Evolutionary conservation across 352 stramenopile species (phyloP).

Genomic region (Phytophthora quininea): DNA sequence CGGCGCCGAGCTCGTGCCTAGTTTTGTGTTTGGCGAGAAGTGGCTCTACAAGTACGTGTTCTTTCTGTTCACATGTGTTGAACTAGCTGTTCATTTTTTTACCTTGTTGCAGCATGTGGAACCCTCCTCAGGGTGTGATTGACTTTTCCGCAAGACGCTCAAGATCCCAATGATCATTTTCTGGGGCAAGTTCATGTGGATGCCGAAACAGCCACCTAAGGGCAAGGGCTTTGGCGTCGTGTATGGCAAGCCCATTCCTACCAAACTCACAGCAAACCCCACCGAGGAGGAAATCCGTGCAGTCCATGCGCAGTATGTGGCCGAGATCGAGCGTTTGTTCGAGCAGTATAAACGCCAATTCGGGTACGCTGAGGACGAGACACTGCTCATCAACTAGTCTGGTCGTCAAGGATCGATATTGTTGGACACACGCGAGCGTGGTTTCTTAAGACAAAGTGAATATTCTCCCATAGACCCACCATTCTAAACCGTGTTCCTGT

Average conservation of each 20-base stretch:
- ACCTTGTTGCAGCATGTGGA: slow-evolving; percentile 57
- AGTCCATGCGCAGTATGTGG: slow-evolving; percentile 64
- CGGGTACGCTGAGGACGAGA: slow-evolving; percentile 80
- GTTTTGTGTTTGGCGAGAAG: slow-evolving; percentile 84
- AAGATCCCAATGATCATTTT: slow-evolving; percentile 82
- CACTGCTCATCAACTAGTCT: slow-evolving; percentile 62
- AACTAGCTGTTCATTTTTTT: background rate
- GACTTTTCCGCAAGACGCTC: slow-evolving; percentile 72
- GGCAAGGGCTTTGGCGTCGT: slow-evolving; percentile 78
- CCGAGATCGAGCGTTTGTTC: slow-evolving; percentile 69
- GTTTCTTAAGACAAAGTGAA: slow-evolving; percentile 5
- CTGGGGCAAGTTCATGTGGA: slow-evolving; percentile 84
- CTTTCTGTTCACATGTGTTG: background rate
- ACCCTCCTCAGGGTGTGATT: slow-evolving; percentile 62
- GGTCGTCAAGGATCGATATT: background rate
- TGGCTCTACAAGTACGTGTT: slow-evolving; percentile 73
- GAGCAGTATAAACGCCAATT: slow-evolving; percentile 73
- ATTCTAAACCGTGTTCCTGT: background rate
- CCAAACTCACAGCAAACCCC: slow-evolving; percentile 58
- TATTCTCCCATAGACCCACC: background rate
- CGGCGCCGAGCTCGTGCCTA: slow-evolving; percentile 74
- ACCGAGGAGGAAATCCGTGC: slow-evolving; percentile 61
- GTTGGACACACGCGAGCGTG: background rate
- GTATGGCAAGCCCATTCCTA: slow-evolving; percentile 73
- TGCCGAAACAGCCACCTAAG: slow-evolving; percentile 60